phyloP scores from a whole-genome alignment of 768 basidiomycete genomes.

The Tricholomella constricta region DNA sequence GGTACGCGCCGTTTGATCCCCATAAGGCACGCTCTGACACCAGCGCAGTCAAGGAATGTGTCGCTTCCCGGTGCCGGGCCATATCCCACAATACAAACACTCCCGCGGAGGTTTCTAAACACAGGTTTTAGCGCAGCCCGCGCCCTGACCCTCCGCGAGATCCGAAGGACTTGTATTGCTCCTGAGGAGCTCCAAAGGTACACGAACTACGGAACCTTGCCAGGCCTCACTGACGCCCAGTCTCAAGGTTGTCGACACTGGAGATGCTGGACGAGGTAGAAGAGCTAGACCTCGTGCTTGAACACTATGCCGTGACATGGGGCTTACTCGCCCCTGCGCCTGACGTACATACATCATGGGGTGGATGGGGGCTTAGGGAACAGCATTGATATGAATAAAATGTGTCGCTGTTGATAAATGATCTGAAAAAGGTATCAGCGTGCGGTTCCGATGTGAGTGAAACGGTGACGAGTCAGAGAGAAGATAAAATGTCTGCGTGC shows the following conservation, averaged over 20 bases:
- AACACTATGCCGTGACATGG: slow-evolving; percentile 92
- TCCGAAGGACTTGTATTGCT: slow-evolving; percentile 54
- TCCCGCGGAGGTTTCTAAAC: slow-evolving; percentile 59
- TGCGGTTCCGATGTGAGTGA: slow-evolving; percentile 1
- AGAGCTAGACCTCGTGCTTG: slow-evolving; percentile 87
- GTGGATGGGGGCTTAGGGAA: slow-evolving; percentile 36
- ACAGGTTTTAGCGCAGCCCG: slow-evolving; percentile 55
- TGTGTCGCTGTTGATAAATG: slow-evolving; percentile 3
- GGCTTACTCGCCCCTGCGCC: slow-evolving; percentile 31
- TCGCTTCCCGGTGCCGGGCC: slow-evolving; percentile 71
- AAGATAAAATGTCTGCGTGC: slow-evolving; percentile 23
- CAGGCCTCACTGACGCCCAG: background rate
- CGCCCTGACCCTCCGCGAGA: slow-evolving; percentile 69
- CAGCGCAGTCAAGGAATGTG: slow-evolving; percentile 65
- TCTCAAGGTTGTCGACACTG: slow-evolving; percentile 68
- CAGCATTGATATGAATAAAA: slow-evolving; percentile 1
- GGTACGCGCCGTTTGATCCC: slow-evolving; percentile 39
- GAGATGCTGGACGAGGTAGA: slow-evolving; percentile 95
- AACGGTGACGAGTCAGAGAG: slow-evolving; percentile 27
- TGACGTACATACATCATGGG: slow-evolving; percentile 27
- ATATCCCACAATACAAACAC: slow-evolving; percentile 56
- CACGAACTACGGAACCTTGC: slow-evolving; percentile 13
- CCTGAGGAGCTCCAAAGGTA: slow-evolving; percentile 60
- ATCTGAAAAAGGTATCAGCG: slow-evolving; percentile 2
- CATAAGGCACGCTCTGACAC: slow-evolving; percentile 4